Percentiles rank a stretch among this genome's conserved stretches.
These are phyloP conservation scores for Casuarina equisetifolia DNA, from an alignment of 306 rosid genomes.

Conservation along the genomic window DNA sequence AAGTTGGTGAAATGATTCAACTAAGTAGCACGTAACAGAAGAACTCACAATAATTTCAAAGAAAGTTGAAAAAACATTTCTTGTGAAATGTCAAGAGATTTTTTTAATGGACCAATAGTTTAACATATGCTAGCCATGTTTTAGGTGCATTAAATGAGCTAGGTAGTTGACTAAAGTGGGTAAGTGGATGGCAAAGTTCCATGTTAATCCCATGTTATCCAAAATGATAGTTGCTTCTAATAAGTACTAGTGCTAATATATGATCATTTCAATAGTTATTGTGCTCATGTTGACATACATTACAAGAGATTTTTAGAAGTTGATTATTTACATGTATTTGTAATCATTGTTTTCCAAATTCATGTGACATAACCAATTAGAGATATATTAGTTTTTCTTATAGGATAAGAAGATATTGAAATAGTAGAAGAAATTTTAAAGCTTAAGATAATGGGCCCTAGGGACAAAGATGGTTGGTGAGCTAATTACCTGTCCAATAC, in stretches of 20 bases:
- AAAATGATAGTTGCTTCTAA: constrained; percentile 84
- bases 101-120: no score
- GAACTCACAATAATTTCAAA: no score
- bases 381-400: constrained; percentile 84
- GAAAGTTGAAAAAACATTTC: no score
- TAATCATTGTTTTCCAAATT: constrained; percentile 85
- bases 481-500: constrained; percentile 88
- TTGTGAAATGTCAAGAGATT: no score
- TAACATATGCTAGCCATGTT: no score
- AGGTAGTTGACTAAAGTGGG: constrained; percentile 89
- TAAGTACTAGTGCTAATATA: no score
- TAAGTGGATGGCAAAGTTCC: constrained; percentile 94
- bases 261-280: no score
- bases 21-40: no score
- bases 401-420: constrained; percentile 98
- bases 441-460: constrained; percentile 77
- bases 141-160: constrained; percentile 78
- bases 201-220: no score
- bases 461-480: constrained; percentile 96
- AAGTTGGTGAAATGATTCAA: no score
- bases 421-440: constrained; percentile 94
- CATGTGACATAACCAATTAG: constrained; percentile 90
- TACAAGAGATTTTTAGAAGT: constrained; percentile 93
- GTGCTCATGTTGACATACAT: no score
- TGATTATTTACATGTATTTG: constrained; percentile 92